phyloP scores from a whole-genome alignment of 1,139 yeast species.

The Meyerozyma carpophila region DNA sequence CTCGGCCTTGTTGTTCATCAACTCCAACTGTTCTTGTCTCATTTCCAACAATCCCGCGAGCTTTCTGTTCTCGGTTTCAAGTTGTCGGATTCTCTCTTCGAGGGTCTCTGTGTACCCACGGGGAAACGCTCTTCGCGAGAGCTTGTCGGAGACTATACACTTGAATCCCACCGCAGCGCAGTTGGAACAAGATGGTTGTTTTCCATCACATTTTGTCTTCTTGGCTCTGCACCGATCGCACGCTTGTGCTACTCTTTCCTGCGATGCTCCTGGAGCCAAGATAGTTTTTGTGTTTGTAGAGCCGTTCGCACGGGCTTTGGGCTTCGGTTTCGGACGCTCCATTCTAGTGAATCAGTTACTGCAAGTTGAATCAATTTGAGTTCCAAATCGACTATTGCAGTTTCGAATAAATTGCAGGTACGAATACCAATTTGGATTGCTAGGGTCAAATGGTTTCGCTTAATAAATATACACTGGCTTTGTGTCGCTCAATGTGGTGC shows the following conservation, averaged over 20 bases:
- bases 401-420: neutral
- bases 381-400: too few species aligned
- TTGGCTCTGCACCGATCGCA: constrained; percentile 84
- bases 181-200: constrained; percentile 42
- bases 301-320: constrained; percentile 7
- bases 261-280: constrained; percentile 54
- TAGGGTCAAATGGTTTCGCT: too few species aligned
- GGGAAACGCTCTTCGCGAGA: constrained; percentile 29
- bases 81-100: constrained; percentile 41
- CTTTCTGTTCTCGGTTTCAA: constrained; percentile 40
- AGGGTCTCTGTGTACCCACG: constrained; percentile 46
- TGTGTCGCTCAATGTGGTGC: too few species aligned
- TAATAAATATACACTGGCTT: too few species aligned
- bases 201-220: constrained; percentile 71
- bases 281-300: constrained; percentile 46
- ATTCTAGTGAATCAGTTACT: neutral
- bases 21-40: constrained; percentile 54
- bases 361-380: too few species aligned
- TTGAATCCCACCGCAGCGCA: constrained; percentile 40
- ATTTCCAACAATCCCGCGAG: constrained; percentile 46
- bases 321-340: constrained; percentile 3
- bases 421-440: too few species aligned
- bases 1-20: constrained; percentile 9
- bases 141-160: constrained; percentile 42
- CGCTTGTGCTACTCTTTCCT: constrained; percentile 70